These are phyloP conservation scores for Paulownia fortunei DNA, from an alignment of 257 asterid species.

Conservation along the genomic window DNA sequence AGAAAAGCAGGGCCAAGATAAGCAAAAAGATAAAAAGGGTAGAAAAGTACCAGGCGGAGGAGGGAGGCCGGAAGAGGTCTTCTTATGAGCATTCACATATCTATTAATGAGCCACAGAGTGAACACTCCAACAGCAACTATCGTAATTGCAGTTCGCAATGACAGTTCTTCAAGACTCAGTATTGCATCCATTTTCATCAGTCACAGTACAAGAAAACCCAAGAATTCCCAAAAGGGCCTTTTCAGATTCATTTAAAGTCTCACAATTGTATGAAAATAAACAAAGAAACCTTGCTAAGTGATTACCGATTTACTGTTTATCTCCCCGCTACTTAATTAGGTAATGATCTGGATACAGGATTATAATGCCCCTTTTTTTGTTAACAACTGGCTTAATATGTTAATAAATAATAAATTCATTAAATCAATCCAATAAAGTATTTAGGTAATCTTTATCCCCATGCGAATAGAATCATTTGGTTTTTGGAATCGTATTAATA, in stretches of 20 bases:
- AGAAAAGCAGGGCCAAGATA: not conserved
- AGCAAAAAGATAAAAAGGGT: not conserved
- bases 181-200: slow-evolving; percentile 51
- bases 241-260: not conserved
- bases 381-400: no score
- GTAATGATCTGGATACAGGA: not conserved
- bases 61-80: slow-evolving; percentile 49
- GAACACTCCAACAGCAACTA: slow-evolving; percentile 51
- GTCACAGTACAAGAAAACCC: not conserved
- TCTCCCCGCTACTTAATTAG: not conserved
- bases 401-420: not conserved
- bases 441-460: no score
- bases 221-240: not conserved
- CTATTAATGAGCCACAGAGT: slow-evolving; percentile 46
- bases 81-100: slow-evolving; percentile 37
- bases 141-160: slow-evolving; percentile 40
- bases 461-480: not conserved
- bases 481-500: no score
- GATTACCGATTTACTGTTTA: not conserved
- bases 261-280: not conserved
- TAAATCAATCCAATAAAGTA: no score
- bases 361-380: not conserved
- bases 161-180: slow-evolving; percentile 43
- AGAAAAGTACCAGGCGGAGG: slow-evolving; percentile 51
- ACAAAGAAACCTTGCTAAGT: not conserved